Conservation (phyloP, 306 rosid genomes). For the Geum urbanum region DNA sequence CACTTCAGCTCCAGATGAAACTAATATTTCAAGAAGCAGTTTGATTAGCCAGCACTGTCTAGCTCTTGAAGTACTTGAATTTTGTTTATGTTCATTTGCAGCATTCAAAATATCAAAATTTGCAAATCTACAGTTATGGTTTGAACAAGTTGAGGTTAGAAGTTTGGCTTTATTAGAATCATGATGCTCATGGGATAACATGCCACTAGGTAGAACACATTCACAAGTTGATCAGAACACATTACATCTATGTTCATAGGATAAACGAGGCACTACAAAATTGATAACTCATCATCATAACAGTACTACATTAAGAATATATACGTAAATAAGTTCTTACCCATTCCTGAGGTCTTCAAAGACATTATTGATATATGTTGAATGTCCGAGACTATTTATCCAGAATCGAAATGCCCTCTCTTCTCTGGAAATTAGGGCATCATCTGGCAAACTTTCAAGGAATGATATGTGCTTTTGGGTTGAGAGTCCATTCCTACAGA, state of each 20-base stretch:
- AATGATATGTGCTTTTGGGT: slow-evolving; percentile 63
- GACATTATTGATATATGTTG: slow-evolving; percentile 81
- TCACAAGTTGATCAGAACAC: not conserved
- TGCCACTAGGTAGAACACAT: not conserved
- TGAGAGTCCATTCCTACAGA: slow-evolving; percentile 84
- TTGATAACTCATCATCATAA: not conserved
- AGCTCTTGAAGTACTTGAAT: slow-evolving; percentile 3
- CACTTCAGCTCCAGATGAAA: slow-evolving; percentile 10
- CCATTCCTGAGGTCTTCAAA: slow-evolving; percentile 93
- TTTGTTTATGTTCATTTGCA: not conserved
- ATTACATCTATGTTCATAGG: slow-evolving; percentile 1
- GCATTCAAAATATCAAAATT: not conserved
- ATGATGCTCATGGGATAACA: not conserved
- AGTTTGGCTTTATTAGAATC: not conserved
- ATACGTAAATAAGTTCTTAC: slow-evolving; percentile 28
- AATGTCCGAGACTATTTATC: slow-evolving; percentile 82
- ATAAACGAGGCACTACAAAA: not conserved
- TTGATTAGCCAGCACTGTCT: not conserved
- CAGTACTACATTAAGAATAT: not conserved
- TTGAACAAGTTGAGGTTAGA: not conserved
- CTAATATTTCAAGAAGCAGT: not conserved
- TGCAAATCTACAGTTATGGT: not conserved
- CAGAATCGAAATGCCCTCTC: slow-evolving; percentile 94
- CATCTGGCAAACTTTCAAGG: slow-evolving; percentile 73
- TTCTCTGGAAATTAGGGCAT: slow-evolving; percentile 78